These are phyloP conservation scores for Cystofilobasidium capitatum DNA, from an alignment of 768 basidiomycete species.

Conservation along the genomic window DNA sequence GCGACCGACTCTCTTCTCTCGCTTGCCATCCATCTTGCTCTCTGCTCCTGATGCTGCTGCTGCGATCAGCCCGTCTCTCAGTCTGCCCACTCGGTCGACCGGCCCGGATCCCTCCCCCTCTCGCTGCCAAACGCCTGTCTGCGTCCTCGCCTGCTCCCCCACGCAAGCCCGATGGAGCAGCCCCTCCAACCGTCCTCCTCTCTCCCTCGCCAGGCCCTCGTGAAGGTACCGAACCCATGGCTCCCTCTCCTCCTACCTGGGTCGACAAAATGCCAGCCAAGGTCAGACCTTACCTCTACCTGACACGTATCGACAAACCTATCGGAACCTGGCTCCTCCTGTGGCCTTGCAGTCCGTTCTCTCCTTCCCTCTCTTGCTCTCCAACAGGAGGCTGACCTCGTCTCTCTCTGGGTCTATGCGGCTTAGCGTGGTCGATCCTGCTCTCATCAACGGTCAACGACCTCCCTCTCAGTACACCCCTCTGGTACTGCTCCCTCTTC, in stretches of 20 bases:
- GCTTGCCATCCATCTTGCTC: too few relatives aligned
- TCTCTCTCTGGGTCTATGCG: not conserved
- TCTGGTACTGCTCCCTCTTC: slow-evolving; percentile 72
- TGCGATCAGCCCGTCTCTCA: too few relatives aligned
- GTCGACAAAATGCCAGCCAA: slow-evolving; percentile 18
- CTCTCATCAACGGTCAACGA: slow-evolving; percentile 81
- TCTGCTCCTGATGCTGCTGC: too few relatives aligned
- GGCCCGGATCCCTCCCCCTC: too few relatives aligned
- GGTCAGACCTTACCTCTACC: slow-evolving; percentile 60
- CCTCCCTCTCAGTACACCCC: slow-evolving; percentile 55
- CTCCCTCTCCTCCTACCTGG: slow-evolving; percentile 23
- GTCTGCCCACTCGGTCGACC: too few relatives aligned
- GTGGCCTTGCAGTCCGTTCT: slow-evolving; percentile 77
- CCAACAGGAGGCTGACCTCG: not conserved
- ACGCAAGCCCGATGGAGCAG: not conserved
- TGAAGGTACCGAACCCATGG: not conserved
- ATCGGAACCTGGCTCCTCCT: slow-evolving; percentile 85
- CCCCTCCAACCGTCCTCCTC: not conserved
- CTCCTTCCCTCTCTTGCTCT: not conserved
- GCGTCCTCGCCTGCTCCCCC: not conserved
- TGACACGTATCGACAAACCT: slow-evolving; percentile 89
- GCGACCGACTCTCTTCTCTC: too few relatives aligned
- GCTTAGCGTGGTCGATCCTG: slow-evolving; percentile 88
- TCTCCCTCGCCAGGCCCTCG: not conserved
- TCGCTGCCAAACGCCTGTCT: too few relatives aligned